Percentiles rank a stretch among this genome's conserved stretches.
phyloP scores from a whole-genome alignment of 2,329 filamentous ascomycete species.

The Myriosclerotinia curreyana region DNA sequence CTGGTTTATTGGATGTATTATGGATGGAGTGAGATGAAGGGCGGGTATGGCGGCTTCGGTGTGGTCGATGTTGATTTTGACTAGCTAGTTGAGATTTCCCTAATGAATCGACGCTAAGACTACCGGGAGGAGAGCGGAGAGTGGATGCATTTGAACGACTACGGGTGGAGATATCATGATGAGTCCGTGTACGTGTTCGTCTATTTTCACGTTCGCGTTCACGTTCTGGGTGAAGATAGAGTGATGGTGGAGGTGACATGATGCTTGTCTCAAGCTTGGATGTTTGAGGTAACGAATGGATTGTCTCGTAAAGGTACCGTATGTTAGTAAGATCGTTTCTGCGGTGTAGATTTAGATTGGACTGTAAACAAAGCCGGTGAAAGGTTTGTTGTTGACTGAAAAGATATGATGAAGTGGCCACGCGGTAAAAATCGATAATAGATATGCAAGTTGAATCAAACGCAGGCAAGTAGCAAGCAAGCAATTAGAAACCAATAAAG shows the following conservation, averaged over 20 bases:
- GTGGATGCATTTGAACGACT: slow-evolving; percentile 15
- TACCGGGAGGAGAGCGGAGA: neutral
- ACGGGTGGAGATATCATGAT: neutral
- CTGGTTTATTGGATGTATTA: neutral
- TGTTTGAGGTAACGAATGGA: slow-evolving; percentile 1
- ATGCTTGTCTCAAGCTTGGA: neutral
- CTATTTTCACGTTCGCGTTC: neutral
- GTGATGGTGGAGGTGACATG: slow-evolving; percentile 12
- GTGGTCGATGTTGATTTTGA: slow-evolving; percentile 2
- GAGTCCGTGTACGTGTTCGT: neutral
- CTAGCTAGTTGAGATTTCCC: neutral
- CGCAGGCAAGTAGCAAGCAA: neutral
- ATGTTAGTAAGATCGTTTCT: slow-evolving; percentile 1
- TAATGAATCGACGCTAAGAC: neutral
- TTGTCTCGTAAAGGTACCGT: neutral
- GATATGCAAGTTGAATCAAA: neutral
- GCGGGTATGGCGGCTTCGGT: neutral
- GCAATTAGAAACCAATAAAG: neutral
- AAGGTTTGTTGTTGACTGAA: neutral
- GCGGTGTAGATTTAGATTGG: slow-evolving; percentile 11
- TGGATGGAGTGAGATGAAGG: neutral
- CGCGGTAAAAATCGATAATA: neutral
- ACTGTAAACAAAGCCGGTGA: neutral
- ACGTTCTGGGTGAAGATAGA: neutral
- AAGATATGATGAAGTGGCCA: neutral